These are phyloP conservation scores for Beauveria asiatica DNA, from an alignment of 2,329 filamentous ascomycete genomes.

Conservation along the genomic window DNA sequence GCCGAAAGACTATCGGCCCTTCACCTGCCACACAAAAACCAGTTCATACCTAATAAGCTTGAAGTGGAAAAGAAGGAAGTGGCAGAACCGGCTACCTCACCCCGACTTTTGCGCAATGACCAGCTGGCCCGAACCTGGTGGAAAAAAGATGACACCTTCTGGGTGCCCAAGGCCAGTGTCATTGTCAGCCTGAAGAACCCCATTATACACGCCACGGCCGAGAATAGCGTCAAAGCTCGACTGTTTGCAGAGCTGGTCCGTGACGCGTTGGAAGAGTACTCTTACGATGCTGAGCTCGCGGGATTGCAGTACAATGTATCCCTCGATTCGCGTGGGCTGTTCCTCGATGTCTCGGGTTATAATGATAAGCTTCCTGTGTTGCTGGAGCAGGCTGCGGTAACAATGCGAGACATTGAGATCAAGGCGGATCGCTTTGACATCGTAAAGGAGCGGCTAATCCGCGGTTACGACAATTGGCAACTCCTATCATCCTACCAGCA, in stretches of 20 bases:
- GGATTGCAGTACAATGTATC: slow-evolving; percentile 77
- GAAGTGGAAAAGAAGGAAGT: slow-evolving; percentile 93
- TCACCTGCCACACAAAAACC: slow-evolving; percentile 85
- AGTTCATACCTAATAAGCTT: slow-evolving; percentile 88
- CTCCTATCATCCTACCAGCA: slow-evolving; percentile 85
- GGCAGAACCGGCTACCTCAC: slow-evolving; percentile 62
- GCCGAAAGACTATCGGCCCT: slow-evolving; percentile 59
- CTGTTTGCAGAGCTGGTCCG: slow-evolving; percentile 80
- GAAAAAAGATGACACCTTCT: slow-evolving; percentile 98
- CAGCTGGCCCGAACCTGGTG: slow-evolving; percentile 77
- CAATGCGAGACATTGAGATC: slow-evolving; percentile 76
- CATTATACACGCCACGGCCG: slow-evolving; percentile 68
- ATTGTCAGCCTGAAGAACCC: slow-evolving; percentile 74
- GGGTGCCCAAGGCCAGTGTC: slow-evolving; percentile 91
- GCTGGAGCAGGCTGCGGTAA: slow-evolving; percentile 77
- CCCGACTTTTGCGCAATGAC: slow-evolving; percentile 80
- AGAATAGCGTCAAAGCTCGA: slow-evolving; percentile 67
- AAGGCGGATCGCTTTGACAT: slow-evolving; percentile 84
- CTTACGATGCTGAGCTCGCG: slow-evolving; percentile 90
- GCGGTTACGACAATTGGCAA: slow-evolving; percentile 78
- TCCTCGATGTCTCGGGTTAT: slow-evolving; percentile 77
- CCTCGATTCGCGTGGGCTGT: slow-evolving; percentile 63
- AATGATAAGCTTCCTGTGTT: slow-evolving; percentile 93
- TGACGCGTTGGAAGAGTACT: slow-evolving; percentile 85
- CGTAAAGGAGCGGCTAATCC: slow-evolving; percentile 73